Base-by-base conservation (phyloP, 2,329 filamentous ascomycete species). In the Sporothrix humicola region DNA sequence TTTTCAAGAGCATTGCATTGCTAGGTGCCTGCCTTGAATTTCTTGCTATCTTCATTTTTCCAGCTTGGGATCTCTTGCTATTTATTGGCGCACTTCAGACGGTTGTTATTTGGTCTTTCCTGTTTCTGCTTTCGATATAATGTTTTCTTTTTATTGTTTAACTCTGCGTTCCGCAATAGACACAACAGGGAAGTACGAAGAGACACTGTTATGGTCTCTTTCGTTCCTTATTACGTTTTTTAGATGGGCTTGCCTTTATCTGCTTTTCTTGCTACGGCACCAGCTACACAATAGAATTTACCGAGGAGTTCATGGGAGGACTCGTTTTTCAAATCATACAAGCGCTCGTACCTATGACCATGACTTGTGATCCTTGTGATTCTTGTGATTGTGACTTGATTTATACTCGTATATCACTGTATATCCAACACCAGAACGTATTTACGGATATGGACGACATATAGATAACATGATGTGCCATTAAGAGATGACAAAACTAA, bases 141-240 rank as follows among this genome's bases (percentile, higher is more conserved):
- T 59, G 56, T 46, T 26, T 48, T 71, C 20, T 20, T 59, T 48
- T 63, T 52, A 7, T 52, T 59, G 37, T 71, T 52, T 50, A 10
- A n/a, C 13, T 31, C 48, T 50, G n/a, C 58, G 37, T 72, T 68
- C 48, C 50, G 10, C 63, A 23, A 69, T 61, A 68, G 48, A 66
- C 59, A 56, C n/a, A 56, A 69, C 48, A 69, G 66, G 26, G 17
- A 42, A 8, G 26, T 10, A 8, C 46, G 48, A 7, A 50, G 46
- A 37, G 26, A 50, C 26, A n/a, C 9, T 52, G 59, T 44, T 48
- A 20, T 26, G 9, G 42, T 17, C 42, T 12, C 42, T 66, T 66
- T 48, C 42, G 42, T 23, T 54, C 8, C n/a, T 56, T 37, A 37
- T 37, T 37, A 37, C 31, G 15, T 59, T 37, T 37, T 31, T 52